Conservation (phyloP, 1,284 basidiomycete genomes). For the Leucoagaricus sp. region DNA sequence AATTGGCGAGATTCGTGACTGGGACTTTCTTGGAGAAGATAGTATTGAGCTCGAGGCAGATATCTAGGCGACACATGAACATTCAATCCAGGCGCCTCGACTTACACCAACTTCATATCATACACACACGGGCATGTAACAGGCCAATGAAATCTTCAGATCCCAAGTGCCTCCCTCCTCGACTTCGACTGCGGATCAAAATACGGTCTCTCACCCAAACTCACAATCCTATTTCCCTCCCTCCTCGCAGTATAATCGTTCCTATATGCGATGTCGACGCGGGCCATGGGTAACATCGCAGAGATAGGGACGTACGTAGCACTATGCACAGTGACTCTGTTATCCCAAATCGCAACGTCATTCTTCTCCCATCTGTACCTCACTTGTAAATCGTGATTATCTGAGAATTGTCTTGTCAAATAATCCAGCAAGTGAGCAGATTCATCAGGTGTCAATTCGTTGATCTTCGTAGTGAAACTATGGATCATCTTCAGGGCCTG, state of each 20-base stretch:
- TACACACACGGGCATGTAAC: too few species aligned
- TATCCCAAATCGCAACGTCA: constrained; percentile 59
- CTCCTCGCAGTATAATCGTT: constrained; percentile 54
- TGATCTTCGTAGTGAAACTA: constrained; percentile 64
- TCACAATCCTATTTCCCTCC: constrained; percentile 60
- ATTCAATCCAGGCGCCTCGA: too few species aligned
- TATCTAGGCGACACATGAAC: too few species aligned
- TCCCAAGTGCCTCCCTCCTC: constrained; percentile 38
- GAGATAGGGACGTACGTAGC: constrained; percentile 38
- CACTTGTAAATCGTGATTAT: constrained; percentile 70
- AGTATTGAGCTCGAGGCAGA: too few species aligned
- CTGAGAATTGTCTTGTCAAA: constrained; percentile 46
- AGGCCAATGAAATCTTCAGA: not conserved
- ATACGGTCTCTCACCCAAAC: constrained; percentile 64
- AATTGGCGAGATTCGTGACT: too few species aligned
- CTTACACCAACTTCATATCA: too few species aligned
- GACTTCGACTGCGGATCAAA: constrained; percentile 53
- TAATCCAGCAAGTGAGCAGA: constrained; percentile 52
- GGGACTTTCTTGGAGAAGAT: too few species aligned
- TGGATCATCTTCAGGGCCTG: too few species aligned
- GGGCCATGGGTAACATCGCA: not conserved
- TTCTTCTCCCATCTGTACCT: constrained; percentile 50
- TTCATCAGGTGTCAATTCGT: constrained; percentile 61
- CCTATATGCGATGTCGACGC: constrained; percentile 20
- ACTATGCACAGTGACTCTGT: constrained; percentile 54